Evolutionary conservation across 192 early-diverging fungal genomes (phyloP), one percentile per base, ranked within the genome.

Genomic region (Oehlia diaphana): DNA sequence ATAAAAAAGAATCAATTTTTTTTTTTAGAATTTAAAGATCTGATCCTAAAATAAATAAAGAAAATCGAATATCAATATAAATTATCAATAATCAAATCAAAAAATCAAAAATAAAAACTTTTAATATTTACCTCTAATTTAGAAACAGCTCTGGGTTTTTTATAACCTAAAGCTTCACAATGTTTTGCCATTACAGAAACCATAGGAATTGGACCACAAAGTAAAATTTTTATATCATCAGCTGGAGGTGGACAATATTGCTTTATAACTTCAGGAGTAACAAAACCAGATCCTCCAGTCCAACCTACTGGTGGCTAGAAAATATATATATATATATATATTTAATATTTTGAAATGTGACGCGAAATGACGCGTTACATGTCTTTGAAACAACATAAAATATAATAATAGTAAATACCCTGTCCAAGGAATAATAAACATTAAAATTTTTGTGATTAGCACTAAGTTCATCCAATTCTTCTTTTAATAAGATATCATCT

Each of bases 191-290:
- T 94, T 77, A 92, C 94, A 79, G 90, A 89, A 84, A 95, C 85
- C 93, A 97, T 96, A 4, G 96, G 96, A 63, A 91, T 92, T 35
- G 96, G 95, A 49, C 97, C 97, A 83, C 97, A 97, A 21, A 98
- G 82, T 42, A 98, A 87, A 61, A 98, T 86, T 89, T 97, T 97
- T 86, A 94, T 87, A 79, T 95, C 92, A 47, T 87, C 72, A 28
- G 95, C 92, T 21, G 94, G 93, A 16, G 81, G 84, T 21, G 96
- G 95, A 77, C 89, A 87, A 81, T 89, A 81, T 80, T 94, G 76
- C 26, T 87, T 81, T 80, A 98, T 92, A 82, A 97, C 92, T 21
- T 95, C 93, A 74, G 92, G 89, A 79, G 90, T 93, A 7, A 98
- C 92, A 85, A 96, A 97, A 4, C 97, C 97, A 16, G 89, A 86